Percentiles rank a stretch among this genome's conserved stretches.
phyloP scores from a whole-genome alignment of 2,329 filamentous ascomycete species.

The Fusarium succisae region DNA sequence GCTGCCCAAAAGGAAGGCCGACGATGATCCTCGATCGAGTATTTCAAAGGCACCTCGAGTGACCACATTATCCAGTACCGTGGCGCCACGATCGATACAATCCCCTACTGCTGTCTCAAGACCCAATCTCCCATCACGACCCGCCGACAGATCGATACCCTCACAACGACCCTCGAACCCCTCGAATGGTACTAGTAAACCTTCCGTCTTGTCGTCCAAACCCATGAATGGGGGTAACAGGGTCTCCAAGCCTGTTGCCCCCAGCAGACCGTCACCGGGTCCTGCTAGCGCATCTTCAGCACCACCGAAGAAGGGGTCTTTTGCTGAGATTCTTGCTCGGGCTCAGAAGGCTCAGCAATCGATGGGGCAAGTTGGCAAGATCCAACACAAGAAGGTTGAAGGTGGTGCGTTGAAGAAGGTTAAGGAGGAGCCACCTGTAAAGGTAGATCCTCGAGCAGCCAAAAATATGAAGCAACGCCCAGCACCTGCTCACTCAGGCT shows the following conservation, averaged over 20 bases:
- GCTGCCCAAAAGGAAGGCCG: slow-evolving; percentile 66
- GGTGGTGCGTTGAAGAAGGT: slow-evolving; percentile 61
- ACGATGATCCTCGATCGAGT: slow-evolving; percentile 56
- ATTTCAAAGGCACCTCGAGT: slow-evolving; percentile 55
- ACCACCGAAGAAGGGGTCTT: slow-evolving; percentile 76
- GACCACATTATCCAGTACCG: slow-evolving; percentile 36
- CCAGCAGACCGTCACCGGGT: slow-evolving; percentile 38
- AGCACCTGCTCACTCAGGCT: slow-evolving; percentile 37
- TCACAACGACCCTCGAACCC: slow-evolving; percentile 36
- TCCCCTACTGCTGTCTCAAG: slow-evolving; percentile 30
- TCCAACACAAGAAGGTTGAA: slow-evolving; percentile 79
- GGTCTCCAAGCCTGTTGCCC: slow-evolving; percentile 38
- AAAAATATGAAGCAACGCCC: slow-evolving; percentile 35
- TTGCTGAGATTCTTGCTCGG: slow-evolving; percentile 77
- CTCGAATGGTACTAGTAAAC: slow-evolving; percentile 22
- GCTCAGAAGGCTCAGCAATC: slow-evolving; percentile 72
- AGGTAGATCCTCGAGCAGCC: slow-evolving; percentile 30
- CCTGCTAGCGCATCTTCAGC: slow-evolving; percentile 52
- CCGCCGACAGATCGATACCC: slow-evolving; percentile 39
- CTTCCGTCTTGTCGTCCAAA: slow-evolving; percentile 38
- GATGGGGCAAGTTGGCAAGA: slow-evolving; percentile 72
- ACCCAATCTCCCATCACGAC: slow-evolving; percentile 35
- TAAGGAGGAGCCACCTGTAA: slow-evolving; percentile 54
- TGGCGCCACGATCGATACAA: slow-evolving; percentile 34
- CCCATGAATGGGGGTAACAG: slow-evolving; percentile 40